phyloP scores from a whole-genome alignment of 73 alveolate species.

The Symbiodinium pilosum region DNA sequence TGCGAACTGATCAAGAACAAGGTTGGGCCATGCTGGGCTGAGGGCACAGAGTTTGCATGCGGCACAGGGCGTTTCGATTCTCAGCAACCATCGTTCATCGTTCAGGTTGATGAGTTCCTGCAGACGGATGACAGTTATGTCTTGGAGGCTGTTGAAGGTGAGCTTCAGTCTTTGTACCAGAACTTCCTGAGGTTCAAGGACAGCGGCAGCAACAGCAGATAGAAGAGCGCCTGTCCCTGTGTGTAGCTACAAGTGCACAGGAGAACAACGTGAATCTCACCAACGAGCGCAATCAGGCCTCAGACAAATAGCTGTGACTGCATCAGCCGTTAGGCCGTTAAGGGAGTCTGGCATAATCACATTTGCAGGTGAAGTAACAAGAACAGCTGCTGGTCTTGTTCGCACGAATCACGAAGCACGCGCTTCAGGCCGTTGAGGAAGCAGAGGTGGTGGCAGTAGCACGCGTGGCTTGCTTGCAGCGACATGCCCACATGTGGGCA shows the following conservation, averaged over 20 bases:
- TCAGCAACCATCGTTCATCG: neutral
- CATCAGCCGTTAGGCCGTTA: no score
- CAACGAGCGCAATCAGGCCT: constrained; percentile 94
- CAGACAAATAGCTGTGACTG: neutral
- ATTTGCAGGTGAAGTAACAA: no score
- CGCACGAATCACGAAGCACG: no score
- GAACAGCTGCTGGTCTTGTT: no score
- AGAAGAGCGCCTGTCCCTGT: neutral
- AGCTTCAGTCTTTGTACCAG: constrained; percentile 79
- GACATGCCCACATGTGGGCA: no score
- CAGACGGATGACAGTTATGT: constrained; percentile 58
- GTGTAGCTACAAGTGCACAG: neutral
- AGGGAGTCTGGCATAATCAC: no score
- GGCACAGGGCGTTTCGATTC: no score
- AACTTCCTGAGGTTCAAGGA: constrained; percentile 81
- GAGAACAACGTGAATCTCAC: constrained; percentile 84
- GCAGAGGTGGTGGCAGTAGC: constrained; percentile 94
- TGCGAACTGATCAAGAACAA: constrained; percentile 81
- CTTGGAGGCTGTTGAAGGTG: constrained; percentile 67
- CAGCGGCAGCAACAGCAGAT: neutral
- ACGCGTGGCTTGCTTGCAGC: constrained; percentile 4
- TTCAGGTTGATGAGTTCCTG: constrained; percentile 65
- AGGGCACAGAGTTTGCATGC: neutral
- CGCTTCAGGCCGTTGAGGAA: constrained; percentile 81
- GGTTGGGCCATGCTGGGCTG: no score